A percentile compares a stretch with the other conserved stretches of the same genome.
Evolutionary conservation across 306 rosid genomes (phyloP).

Genomic region (Nissolia schottii): DNA sequence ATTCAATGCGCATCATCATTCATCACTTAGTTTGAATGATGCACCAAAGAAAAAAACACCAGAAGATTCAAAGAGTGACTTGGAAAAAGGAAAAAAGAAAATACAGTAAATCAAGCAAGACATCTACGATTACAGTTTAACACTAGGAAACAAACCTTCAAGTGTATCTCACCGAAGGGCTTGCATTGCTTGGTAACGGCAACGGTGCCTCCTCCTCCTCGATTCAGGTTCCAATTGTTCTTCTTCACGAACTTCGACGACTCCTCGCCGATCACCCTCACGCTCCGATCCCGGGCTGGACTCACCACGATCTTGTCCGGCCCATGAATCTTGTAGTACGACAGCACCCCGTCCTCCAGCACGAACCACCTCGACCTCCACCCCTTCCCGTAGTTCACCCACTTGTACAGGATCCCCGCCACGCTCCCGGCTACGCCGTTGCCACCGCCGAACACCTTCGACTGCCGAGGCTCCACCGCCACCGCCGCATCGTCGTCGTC

Average conservation of each 20-base stretch:
- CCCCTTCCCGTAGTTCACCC: conserved; percentile 99
- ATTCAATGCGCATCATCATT: not conserved
- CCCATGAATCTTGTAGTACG: conserved; percentile 95
- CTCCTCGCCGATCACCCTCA: conserved; percentile 88
- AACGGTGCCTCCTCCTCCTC: conserved; percentile 22
- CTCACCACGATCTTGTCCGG: conserved; percentile 89
- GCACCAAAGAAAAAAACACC: not conserved
- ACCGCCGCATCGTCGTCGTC: conserved; percentile 33
- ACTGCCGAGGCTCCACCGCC: conserved; percentile 45
- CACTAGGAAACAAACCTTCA: conserved; percentile 68
- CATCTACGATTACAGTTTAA: not conserved
- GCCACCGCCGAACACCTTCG: conserved; percentile 44
- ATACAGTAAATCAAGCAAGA: not conserved
- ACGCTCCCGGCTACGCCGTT: conserved; percentile 51
- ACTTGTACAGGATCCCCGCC: conserved; percentile 88
- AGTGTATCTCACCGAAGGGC: conserved; percentile 93
- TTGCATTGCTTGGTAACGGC: conserved; percentile 51
- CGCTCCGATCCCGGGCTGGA: conserved; percentile 72
- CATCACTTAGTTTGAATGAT: not conserved
- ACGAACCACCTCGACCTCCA: conserved; percentile 97
- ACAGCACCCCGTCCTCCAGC: conserved; percentile 94
- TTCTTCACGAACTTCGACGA: conserved; percentile 66
- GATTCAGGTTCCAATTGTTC: conserved; percentile 66
- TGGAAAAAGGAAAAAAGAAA: not conserved
- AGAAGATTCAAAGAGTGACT: not conserved